Evolutionary conservation across 352 stramenopile species (phyloP).

Genomic region (Globisporangium solare): DNA sequence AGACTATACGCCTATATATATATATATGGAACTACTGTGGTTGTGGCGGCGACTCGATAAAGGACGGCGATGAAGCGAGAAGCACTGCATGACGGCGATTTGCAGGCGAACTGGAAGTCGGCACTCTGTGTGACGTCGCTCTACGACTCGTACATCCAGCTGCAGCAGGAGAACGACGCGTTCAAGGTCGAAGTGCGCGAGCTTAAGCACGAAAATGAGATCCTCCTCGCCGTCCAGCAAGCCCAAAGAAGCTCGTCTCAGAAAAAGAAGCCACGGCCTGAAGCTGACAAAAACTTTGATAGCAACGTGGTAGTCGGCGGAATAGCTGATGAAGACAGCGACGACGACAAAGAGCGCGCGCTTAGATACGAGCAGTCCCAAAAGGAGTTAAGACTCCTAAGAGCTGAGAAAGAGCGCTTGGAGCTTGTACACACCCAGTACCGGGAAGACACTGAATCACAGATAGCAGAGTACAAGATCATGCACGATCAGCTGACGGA

Average conservation of each 20-base stretch:
- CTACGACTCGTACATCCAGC: slow-evolving; percentile 64
- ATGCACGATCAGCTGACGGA: slow-evolving; percentile 31
- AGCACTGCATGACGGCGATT: not conserved
- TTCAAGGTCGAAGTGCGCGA: slow-evolving; percentile 26
- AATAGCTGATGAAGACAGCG: slow-evolving; percentile 15
- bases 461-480: slow-evolving; percentile 22
- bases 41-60: too few species aligned
- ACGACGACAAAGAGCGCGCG: slow-evolving; percentile 1
- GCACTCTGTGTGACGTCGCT: slow-evolving; percentile 71
- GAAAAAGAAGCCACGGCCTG: slow-evolving; percentile 11
- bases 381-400: slow-evolving; percentile 50
- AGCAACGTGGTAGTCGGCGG: slow-evolving; percentile 1
- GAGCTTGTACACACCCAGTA: slow-evolving; percentile 32
- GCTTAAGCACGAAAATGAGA: slow-evolving; percentile 24
- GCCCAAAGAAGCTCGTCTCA: slow-evolving; percentile 10
- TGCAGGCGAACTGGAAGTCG: slow-evolving; percentile 61
- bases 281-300: slow-evolving; percentile 15
- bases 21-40: too few species aligned
- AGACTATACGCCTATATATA: too few species aligned
- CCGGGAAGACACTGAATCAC: slow-evolving; percentile 27
- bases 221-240: slow-evolving; percentile 18
- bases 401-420: slow-evolving; percentile 39
- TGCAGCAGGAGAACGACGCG: slow-evolving; percentile 50
- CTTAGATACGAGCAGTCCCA: slow-evolving; percentile 15
- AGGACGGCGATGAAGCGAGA: too few species aligned